phyloP scores from a whole-genome alignment of 768 basidiomycete genomes.

The Lactifluus subvellereus region DNA sequence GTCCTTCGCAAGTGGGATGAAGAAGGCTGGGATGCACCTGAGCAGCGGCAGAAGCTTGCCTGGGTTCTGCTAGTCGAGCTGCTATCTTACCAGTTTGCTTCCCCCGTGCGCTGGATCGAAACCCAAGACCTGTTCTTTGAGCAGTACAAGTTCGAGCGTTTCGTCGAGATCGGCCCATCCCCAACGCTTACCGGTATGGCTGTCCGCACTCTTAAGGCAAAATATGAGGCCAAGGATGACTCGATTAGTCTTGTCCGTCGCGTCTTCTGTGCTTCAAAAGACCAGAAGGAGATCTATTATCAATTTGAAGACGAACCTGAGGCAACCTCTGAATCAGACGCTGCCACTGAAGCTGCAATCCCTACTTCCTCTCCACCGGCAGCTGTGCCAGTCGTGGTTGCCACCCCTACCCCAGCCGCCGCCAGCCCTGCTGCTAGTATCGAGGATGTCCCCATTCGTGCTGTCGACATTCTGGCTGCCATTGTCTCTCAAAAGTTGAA shows the following conservation, averaged over 20 bases:
- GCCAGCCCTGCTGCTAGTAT: constrained; percentile 51
- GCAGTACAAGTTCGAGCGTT: constrained; percentile 80
- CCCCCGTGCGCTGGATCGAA: constrained; percentile 98
- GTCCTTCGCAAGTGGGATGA: constrained; percentile 93
- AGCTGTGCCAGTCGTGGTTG: constrained; percentile 34
- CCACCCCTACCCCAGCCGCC: constrained; percentile 39
- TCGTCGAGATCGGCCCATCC: constrained; percentile 94
- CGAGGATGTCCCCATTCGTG: constrained; percentile 89
- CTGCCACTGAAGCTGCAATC: constrained; percentile 29
- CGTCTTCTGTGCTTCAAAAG: constrained; percentile 92
- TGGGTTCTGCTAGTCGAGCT: constrained; percentile 97
- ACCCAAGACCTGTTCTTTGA: constrained; percentile 94
- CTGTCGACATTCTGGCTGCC: constrained; percentile 76
- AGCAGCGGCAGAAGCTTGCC: constrained; percentile 87
- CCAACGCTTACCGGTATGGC: constrained; percentile 97
- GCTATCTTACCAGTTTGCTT: constrained; percentile 96
- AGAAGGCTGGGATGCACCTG: constrained; percentile 75
- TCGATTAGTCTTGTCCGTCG: constrained; percentile 70
- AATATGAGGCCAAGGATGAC: constrained; percentile 88
- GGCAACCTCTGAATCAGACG: constrained; percentile 34
- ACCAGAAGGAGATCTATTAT: constrained; percentile 96
- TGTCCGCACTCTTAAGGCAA: constrained; percentile 80
- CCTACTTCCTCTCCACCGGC: constrained; percentile 30
- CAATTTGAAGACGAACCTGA: constrained; percentile 83
- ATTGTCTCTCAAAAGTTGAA: constrained; percentile 98